phyloP scores from a whole-genome alignment of 163 green algal species.

The Prototheca cutis region DNA sequence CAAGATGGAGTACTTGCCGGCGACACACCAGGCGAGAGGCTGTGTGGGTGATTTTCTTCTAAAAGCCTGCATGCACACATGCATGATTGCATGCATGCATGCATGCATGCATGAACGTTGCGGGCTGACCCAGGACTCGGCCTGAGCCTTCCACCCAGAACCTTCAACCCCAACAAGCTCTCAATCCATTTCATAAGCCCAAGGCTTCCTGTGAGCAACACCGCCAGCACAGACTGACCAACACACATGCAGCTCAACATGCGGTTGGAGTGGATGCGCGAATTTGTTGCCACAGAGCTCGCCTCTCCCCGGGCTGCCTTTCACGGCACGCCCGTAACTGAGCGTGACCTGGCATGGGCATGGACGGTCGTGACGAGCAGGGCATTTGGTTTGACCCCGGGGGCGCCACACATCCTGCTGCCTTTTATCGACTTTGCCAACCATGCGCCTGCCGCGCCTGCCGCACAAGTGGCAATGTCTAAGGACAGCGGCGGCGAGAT shows the following conservation, averaged over 20 bases:
- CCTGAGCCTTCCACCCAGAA: too few relatives aligned
- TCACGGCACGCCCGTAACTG: neutral
- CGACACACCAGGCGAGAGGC: too few relatives aligned
- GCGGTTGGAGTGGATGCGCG: neutral
- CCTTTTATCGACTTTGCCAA: conserved; percentile 1
- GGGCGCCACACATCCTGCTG: neutral
- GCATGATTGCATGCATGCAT: too few relatives aligned
- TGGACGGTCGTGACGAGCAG: neutral
- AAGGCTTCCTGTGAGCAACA: too few relatives aligned
- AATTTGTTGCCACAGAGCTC: neutral
- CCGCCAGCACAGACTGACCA: too few relatives aligned
- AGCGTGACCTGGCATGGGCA: neutral
- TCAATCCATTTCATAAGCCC: neutral
- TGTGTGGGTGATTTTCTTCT: too few relatives aligned
- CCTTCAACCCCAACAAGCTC: neutral
- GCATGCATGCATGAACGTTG: too few relatives aligned
- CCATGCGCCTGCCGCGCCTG: neutral
- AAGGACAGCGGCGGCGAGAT: neutral
- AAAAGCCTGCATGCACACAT: too few relatives aligned
- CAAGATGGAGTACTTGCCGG: too few relatives aligned
- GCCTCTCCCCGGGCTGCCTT: neutral
- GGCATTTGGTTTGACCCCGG: neutral
- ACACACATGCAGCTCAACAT: neutral
- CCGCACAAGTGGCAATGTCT: neutral
- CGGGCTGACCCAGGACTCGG: too few relatives aligned